Evolutionary conservation across 768 basidiomycete species (phyloP).

Genomic region (Leccinum aurantiacum): DNA sequence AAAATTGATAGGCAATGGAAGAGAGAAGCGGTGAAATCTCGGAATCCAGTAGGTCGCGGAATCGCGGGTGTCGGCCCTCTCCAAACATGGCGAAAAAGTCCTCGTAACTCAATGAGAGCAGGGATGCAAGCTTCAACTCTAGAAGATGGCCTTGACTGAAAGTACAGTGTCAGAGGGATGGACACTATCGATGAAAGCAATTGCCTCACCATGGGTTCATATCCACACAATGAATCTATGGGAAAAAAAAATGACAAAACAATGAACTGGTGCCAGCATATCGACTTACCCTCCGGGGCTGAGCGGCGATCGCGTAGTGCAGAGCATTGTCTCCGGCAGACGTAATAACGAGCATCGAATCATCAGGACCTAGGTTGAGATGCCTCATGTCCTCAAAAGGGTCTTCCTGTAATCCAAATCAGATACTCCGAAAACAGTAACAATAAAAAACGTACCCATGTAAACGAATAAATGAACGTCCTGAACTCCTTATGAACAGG

Average conservation of each 20-base stretch:
- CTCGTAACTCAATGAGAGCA: constrained; percentile 52
- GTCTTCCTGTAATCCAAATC: constrained; percentile 51
- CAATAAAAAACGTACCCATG: constrained; percentile 43
- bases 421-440: not conserved
- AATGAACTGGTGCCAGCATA: not conserved
- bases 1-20: constrained; percentile 74
- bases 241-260: not conserved
- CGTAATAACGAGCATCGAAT: constrained; percentile 73
- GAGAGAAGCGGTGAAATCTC: constrained; percentile 67
- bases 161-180: not conserved
- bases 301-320: constrained; percentile 70
- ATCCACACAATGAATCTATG: constrained; percentile 67
- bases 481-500: constrained; percentile 66
- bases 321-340: constrained; percentile 80
- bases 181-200: not conserved
- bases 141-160: constrained; percentile 70
- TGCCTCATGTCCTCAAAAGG: constrained; percentile 70
- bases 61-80: constrained; percentile 55
- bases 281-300: constrained; percentile 48
- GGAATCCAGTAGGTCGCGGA: constrained; percentile 58
- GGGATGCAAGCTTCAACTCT: constrained; percentile 73
- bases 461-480: constrained; percentile 64
- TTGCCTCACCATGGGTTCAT: constrained; percentile 59
- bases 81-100: constrained; percentile 73
- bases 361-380: constrained; percentile 55